A percentile compares a stretch with the other conserved stretches of the same genome.
Conservation (phyloP, 352 stramenopile species). For the Achlya hypogyna region DNA sequence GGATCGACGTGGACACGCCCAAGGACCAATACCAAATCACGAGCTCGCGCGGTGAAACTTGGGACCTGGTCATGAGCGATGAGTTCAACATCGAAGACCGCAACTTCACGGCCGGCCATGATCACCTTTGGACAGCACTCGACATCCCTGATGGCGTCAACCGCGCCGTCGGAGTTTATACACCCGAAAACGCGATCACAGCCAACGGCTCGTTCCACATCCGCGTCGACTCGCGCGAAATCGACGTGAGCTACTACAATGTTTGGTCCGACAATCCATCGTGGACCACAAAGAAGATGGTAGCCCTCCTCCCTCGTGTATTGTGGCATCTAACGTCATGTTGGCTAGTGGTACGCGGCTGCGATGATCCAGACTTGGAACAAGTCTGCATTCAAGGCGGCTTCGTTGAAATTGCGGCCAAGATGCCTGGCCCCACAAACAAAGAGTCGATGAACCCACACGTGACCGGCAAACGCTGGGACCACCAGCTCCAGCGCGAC, state of each 20-base stretch:
- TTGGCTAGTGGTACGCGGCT: conserved; percentile 49
- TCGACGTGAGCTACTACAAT: conserved; percentile 59
- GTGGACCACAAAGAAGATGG: conserved; percentile 32
- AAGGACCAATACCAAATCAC: conserved; percentile 25
- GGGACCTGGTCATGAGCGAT: conserved; percentile 22
- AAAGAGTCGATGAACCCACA: conserved; percentile 59
- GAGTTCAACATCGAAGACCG: conserved; percentile 21
- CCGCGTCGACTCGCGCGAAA: conserved; percentile 37
- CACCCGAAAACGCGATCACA: conserved; percentile 49
- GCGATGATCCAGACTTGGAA: conserved; percentile 92
- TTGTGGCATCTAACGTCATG: background rate
- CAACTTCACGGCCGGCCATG: conserved; percentile 18
- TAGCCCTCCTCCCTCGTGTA: conserved; percentile 36
- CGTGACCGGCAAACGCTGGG: conserved; percentile 36
- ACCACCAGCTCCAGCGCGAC: conserved; percentile 36
- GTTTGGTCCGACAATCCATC: conserved; percentile 32
- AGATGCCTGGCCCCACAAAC: conserved; percentile 76
- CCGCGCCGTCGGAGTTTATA: conserved; percentile 32
- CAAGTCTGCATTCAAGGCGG: conserved; percentile 93
- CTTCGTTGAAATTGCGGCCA: conserved; percentile 87
- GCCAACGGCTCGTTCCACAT: conserved; percentile 32
- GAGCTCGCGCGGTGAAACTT: conserved; percentile 19
- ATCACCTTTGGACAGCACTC: conserved; percentile 23
- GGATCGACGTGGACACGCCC: conserved; percentile 54
- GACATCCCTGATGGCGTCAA: conserved; percentile 25